These are phyloP conservation scores for Claviceps purpurea DNA, from an alignment of 2,329 filamentous ascomycete species.

Conservation along the genomic window DNA sequence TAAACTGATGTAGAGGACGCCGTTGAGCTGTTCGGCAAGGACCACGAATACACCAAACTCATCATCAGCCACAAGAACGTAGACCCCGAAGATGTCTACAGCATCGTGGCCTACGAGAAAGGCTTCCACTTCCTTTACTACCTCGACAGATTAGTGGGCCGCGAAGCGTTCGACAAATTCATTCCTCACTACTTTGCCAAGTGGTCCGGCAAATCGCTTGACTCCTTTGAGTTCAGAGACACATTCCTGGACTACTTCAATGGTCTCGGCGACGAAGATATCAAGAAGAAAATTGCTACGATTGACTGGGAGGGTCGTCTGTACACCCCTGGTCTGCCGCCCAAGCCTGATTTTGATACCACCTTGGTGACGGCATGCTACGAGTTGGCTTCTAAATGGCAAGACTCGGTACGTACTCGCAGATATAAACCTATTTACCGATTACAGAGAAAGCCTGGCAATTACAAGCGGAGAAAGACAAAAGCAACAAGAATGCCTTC, in stretches of 20 bases:
- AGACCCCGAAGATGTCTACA: constrained; percentile 93
- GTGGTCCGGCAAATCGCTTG: constrained; percentile 75
- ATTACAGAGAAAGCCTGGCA: too few relatives aligned
- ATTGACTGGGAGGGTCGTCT: constrained; percentile 89
- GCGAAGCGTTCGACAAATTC: constrained; percentile 84
- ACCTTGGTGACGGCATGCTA: constrained; percentile 78
- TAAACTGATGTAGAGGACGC: constrained; percentile 47
- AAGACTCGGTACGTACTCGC: constrained; percentile 35
- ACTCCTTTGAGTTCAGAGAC: constrained; percentile 87
- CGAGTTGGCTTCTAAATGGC: constrained; percentile 69
- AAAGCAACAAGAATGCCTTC: too few relatives aligned
- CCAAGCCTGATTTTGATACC: constrained; percentile 85
- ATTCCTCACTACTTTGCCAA: constrained; percentile 88
- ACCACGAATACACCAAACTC: constrained; percentile 88
- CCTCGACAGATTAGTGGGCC: constrained; percentile 73
- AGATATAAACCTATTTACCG: too few relatives aligned
- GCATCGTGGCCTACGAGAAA: constrained; percentile 86
- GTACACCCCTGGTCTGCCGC: constrained; percentile 76
- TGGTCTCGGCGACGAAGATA: constrained; percentile 45
- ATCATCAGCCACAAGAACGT: constrained; percentile 77
- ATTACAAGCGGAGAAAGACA: too few relatives aligned
- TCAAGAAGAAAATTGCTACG: constrained; percentile 49
- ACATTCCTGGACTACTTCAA: constrained; percentile 79
- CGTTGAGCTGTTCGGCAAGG: constrained; percentile 62
- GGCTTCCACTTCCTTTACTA: constrained; percentile 90